phyloP scores from a whole-genome alignment of 2,329 filamentous ascomycete genomes.

The Magnaporthales sp. region DNA sequence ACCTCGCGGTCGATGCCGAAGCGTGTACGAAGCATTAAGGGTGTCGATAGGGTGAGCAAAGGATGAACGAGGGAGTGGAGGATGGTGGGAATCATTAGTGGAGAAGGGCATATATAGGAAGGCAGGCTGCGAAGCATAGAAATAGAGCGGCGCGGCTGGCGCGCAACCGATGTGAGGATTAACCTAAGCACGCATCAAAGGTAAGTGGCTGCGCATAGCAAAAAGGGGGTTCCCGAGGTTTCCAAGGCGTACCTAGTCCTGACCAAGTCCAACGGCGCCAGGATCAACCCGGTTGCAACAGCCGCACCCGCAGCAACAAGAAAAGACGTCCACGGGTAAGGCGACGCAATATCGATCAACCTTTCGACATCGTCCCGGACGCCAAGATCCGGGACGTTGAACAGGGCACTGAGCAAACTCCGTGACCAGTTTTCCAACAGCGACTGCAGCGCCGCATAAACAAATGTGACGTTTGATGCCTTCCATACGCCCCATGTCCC shows the following conservation, averaged over 20 bases:
- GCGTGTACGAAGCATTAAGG: conserved; percentile 77
- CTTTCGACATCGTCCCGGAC: conserved; percentile 71
- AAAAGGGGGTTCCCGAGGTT: neutral
- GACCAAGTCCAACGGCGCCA: conserved; percentile 83
- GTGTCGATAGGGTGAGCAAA: conserved; percentile 71
- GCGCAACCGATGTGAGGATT: conserved; percentile 73
- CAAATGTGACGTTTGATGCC: conserved; percentile 81
- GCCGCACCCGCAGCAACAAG: conserved; percentile 59
- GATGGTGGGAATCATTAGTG: conserved; percentile 73
- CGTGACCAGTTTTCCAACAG: conserved; percentile 88
- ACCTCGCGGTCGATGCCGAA: conserved; percentile 74
- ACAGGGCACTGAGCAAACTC: conserved; percentile 79
- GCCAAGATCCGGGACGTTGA: conserved; percentile 81
- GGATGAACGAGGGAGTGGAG: conserved; percentile 80
- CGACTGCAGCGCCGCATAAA: conserved; percentile 80
- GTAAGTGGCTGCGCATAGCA: conserved; percentile 17
- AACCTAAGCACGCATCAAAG: conserved; percentile 38
- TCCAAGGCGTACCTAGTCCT: conserved; percentile 54
- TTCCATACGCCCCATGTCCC: conserved; percentile 93
- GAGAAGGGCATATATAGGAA: conserved; percentile 61
- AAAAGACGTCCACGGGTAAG: conserved; percentile 74
- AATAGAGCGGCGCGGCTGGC: conserved; percentile 68
- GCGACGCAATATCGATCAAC: conserved; percentile 61
- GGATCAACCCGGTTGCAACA: conserved; percentile 66
- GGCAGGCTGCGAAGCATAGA: conserved; percentile 71